Evolutionary conservation across 1,139 yeast species (phyloP).

Genomic region (Pichia kudriavzevii): DNA sequence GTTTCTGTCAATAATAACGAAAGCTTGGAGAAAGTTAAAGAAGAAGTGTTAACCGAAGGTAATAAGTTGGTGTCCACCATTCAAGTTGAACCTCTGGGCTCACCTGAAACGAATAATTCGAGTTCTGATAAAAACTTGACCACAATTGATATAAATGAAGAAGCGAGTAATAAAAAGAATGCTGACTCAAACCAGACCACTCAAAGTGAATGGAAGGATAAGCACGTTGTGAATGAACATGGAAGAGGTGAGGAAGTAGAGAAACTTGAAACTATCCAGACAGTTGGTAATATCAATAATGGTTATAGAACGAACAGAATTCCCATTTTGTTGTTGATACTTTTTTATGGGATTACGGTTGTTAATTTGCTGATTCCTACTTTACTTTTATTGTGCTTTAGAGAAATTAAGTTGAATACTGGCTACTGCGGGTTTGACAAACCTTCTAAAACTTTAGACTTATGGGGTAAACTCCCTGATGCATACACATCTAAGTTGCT

Average conservation of each 20-base stretch:
- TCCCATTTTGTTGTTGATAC: not conserved
- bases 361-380: not conserved
- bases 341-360: not conserved
- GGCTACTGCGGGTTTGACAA: conserved; percentile 67
- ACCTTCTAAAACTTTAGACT: conserved; percentile 23
- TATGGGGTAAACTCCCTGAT: conserved; percentile 14
- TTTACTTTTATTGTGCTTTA: conserved; percentile 13
- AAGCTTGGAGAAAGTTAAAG: conserved; percentile 4
- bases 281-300: not conserved
- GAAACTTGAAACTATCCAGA: not conserved
- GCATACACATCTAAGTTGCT: conserved; percentile 5
- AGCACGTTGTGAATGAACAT: no score
- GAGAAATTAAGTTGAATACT: conserved; percentile 49
- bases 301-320: no score
- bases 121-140: conserved; percentile 6
- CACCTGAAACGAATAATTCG: conserved; percentile 15
- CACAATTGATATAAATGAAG: conserved; percentile 1
- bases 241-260: conserved; percentile 9
- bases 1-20: conserved; percentile 2
- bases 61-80: conserved; percentile 4
- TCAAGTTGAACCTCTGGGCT: conserved; percentile 31
- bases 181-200: conserved; percentile 10
- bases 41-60: not conserved
- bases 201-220: conserved; percentile 6
- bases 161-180: not conserved